phyloP scores from a whole-genome alignment of 805 yeast species.

The Wickerhamiella kurtzmanii region DNA sequence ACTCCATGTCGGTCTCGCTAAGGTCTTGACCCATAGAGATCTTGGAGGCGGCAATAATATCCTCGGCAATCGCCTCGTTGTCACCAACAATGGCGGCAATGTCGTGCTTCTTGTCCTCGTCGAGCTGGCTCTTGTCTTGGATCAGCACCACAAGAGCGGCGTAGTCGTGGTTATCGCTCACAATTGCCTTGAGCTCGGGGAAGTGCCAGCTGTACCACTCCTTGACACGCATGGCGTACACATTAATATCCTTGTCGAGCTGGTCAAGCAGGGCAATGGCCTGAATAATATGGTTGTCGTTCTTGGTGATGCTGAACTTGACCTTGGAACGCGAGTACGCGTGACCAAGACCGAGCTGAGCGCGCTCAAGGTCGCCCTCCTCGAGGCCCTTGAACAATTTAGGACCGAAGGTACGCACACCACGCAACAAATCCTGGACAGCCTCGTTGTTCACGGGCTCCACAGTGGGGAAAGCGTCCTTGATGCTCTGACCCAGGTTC shows the following conservation, averaged over 20 bases:
- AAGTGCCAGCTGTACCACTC: conserved; percentile 99
- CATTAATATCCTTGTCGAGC: conserved; percentile 94
- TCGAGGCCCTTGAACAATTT: conserved; percentile 84
- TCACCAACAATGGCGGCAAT: conserved; percentile 81
- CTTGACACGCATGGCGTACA: conserved; percentile 92
- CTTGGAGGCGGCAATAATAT: conserved; percentile 85
- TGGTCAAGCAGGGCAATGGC: conserved; percentile 96
- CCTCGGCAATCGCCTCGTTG: conserved; percentile 84
- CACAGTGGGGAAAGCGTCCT: conserved; percentile 75
- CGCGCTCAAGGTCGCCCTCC: conserved; percentile 92
- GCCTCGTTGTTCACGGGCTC: conserved; percentile 86
- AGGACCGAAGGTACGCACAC: conserved; percentile 79
- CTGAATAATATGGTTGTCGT: conserved; percentile 97
- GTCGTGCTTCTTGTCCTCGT: conserved; percentile 50
- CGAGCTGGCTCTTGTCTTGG: conserved; percentile 70
- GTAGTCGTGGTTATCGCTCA: conserved; percentile 74
- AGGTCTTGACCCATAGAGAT: conserved; percentile 99
- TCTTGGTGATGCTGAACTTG: conserved; percentile 96
- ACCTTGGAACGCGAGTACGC: conserved; percentile 98
- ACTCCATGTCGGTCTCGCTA: conserved; percentile 86
- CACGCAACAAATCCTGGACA: conserved; percentile 90
- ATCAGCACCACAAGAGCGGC: conserved; percentile 73
- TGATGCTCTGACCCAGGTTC: conserved; percentile 91
- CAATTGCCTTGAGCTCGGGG: conserved; percentile 90
- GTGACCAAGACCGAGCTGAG: conserved; percentile 96